phyloP scores from a whole-genome alignment of 2,329 filamentous ascomycete species.

The Coleophoma crateriformis region DNA sequence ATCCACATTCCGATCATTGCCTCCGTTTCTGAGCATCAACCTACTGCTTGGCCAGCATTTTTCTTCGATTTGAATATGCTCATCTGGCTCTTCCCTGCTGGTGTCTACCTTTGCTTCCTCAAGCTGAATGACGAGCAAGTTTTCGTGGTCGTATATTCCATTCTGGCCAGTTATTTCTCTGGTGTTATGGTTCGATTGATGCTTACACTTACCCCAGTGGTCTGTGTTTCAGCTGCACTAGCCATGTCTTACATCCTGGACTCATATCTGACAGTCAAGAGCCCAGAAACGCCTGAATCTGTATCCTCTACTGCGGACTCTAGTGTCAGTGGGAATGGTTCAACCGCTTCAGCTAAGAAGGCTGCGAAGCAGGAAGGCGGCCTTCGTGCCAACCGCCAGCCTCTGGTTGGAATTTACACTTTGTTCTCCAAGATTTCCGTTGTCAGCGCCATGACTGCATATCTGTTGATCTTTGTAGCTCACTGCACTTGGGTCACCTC shows the following conservation, averaged over 20 bases:
- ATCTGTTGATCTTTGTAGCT: constrained; percentile 87
- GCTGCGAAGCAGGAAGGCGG: constrained; percentile 39
- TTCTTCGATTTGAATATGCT: constrained; percentile 98
- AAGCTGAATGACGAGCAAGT: constrained; percentile 93
- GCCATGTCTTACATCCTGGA: constrained; percentile 85
- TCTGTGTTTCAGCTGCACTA: constrained; percentile 90
- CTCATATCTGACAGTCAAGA: constrained; percentile 67
- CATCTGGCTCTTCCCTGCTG: constrained; percentile 98
- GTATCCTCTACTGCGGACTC: constrained; percentile 34
- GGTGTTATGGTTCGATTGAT: constrained; percentile 99
- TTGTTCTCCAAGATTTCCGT: constrained; percentile 75
- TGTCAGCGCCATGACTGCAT: constrained; percentile 65
- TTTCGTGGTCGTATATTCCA: constrained; percentile 94
- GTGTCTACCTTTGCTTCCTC: constrained; percentile 97
- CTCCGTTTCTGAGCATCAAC: constrained; percentile 98
- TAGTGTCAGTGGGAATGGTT: constrained; percentile 27
- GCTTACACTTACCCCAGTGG: constrained; percentile 93
- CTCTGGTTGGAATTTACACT: constrained; percentile 79
- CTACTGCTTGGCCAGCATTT: constrained; percentile 97
- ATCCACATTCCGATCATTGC: constrained; percentile 99
- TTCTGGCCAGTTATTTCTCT: constrained; percentile 95
- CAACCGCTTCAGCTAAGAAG: constrained; percentile 48
- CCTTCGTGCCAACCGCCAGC: constrained; percentile 66
- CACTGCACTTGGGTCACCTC: constrained; percentile 99
- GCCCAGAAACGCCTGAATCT: constrained; percentile 46